Evolutionary conservation across 192 early-diverging fungal genomes (phyloP).

Genomic region (Phlyctochytrium bullatum): DNA sequence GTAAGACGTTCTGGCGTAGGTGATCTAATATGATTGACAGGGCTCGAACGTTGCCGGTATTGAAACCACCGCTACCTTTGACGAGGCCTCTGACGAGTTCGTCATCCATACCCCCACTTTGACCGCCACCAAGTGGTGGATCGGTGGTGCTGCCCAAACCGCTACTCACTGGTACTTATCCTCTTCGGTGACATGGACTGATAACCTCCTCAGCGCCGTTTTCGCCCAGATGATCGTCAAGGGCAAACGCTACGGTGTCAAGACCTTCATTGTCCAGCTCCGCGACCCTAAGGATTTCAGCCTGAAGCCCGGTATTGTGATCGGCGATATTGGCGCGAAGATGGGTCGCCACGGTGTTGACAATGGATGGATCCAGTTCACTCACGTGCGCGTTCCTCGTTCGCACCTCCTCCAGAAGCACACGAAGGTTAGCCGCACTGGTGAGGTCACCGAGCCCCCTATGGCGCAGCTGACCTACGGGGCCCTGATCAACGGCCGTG

Average conservation of each 20-base stretch:
- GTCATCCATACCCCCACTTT: constrained; percentile 58
- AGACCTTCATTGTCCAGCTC: constrained; percentile 86
- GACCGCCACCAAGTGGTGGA: constrained; percentile 93
- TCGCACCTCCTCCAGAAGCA: constrained; percentile 74
- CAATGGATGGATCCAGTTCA: constrained; percentile 93
- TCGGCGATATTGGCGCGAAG: constrained; percentile 93
- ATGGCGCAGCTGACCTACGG: constrained; percentile 76
- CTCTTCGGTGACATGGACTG: constrained; percentile 34
- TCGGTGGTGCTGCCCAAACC: constrained; percentile 90
- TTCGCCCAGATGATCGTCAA: constrained; percentile 84
- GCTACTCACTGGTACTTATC: constrained; percentile 53
- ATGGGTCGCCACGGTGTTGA: constrained; percentile 90
- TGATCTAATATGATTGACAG: constrained; percentile 33
- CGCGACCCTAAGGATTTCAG: constrained; percentile 77
- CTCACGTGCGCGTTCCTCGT: constrained; percentile 84
- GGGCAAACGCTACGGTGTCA: constrained; percentile 78
- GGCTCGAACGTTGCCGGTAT: constrained; percentile 89
- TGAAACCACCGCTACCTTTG: constrained; percentile 90
- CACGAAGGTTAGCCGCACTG: constrained; percentile 65
- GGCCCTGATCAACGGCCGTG: constrained; percentile 81
- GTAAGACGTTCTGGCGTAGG: constrained; percentile 9
- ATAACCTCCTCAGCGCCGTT: constrained; percentile 68
- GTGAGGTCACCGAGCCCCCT: constrained; percentile 70
- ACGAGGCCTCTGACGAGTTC: constrained; percentile 80
- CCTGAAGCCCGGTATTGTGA: constrained; percentile 79